phyloP scores from a whole-genome alignment of 768 basidiomycete genomes.

The Amanita muscaria region DNA sequence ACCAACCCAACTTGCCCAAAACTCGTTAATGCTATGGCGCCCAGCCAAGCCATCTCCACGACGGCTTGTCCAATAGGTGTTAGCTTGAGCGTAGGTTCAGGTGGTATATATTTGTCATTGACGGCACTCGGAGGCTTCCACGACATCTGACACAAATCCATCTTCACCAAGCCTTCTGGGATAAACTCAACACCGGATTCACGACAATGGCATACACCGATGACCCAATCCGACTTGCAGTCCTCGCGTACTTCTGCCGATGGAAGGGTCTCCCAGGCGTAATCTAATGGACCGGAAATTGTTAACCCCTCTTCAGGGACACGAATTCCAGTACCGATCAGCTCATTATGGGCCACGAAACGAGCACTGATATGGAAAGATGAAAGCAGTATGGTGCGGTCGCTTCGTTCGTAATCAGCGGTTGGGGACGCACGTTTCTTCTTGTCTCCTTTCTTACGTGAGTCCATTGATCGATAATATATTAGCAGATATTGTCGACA shows the following conservation, averaged over 20 bases:
- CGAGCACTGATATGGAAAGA: slow-evolving; percentile 71
- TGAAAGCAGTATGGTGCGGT: slow-evolving; percentile 43
- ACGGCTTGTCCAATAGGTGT: slow-evolving; percentile 47
- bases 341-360: slow-evolving; percentile 61
- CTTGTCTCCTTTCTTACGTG: slow-evolving; percentile 5
- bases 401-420: slow-evolving; percentile 20
- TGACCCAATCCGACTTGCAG: slow-evolving; percentile 29
- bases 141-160: slow-evolving; percentile 52
- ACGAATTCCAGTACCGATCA: slow-evolving; percentile 65
- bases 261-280: slow-evolving; percentile 41
- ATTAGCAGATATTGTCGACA: slow-evolving; percentile 66
- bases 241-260: slow-evolving; percentile 26
- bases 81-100: slow-evolving; percentile 34
- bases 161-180: slow-evolving; percentile 68
- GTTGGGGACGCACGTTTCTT: neutral
- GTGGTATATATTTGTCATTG: slow-evolving; percentile 32
- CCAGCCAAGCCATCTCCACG: slow-evolving; percentile 49
- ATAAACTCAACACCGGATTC: slow-evolving; percentile 68
- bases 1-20: slow-evolving; percentile 25
- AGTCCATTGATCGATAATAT: slow-evolving; percentile 38
- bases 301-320: slow-evolving; percentile 65
- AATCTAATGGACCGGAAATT: slow-evolving; percentile 50
- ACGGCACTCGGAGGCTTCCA: slow-evolving; percentile 17
- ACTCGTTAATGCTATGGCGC: slow-evolving; percentile 43
- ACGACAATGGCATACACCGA: slow-evolving; percentile 55